Conservation (phyloP, 179 eudicot species). For the Silene coronaria region DNA sequence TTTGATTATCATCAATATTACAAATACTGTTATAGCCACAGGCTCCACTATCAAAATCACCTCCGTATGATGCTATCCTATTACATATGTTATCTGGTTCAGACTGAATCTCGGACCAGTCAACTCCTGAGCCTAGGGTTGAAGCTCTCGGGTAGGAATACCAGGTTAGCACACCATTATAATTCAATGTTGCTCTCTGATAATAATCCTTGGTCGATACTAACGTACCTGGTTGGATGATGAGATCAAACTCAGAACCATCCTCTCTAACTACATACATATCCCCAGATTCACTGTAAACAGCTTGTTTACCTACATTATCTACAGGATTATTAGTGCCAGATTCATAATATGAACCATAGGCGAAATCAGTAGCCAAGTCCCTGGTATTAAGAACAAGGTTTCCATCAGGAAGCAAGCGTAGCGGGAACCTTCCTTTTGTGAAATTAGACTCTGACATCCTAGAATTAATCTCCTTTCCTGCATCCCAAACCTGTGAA, state of each 20-base stretch:
- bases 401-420: slow-evolving; percentile 27
- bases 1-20: slow-evolving; percentile 11
- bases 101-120: slow-evolving; percentile 19
- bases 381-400: slow-evolving; percentile 27
- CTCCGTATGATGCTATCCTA: neutral
- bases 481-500: slow-evolving; percentile 19
- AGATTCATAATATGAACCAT: slow-evolving; percentile 16
- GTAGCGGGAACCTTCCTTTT: slow-evolving; percentile 30
- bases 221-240: neutral
- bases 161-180: slow-evolving; percentile 27
- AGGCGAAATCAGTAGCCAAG: neutral
- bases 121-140: neutral
- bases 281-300: slow-evolving; percentile 17
- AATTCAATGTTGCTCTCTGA: slow-evolving; percentile 24
- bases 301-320: slow-evolving; percentile 10
- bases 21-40: slow-evolving; percentile 44
- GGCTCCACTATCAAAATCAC: slow-evolving; percentile 17
- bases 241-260: slow-evolving; percentile 19
- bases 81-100: slow-evolving; percentile 23
- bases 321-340: slow-evolving; percentile 10
- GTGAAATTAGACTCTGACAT: slow-evolving; percentile 28
- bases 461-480: slow-evolving; percentile 14
- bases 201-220: slow-evolving; percentile 13
- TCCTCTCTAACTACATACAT: slow-evolving; percentile 16
- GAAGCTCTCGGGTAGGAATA: slow-evolving; percentile 20